These are phyloP conservation scores for Closterium sp. DNA, from an alignment of 139 green algal species.

Conservation along the genomic window DNA sequence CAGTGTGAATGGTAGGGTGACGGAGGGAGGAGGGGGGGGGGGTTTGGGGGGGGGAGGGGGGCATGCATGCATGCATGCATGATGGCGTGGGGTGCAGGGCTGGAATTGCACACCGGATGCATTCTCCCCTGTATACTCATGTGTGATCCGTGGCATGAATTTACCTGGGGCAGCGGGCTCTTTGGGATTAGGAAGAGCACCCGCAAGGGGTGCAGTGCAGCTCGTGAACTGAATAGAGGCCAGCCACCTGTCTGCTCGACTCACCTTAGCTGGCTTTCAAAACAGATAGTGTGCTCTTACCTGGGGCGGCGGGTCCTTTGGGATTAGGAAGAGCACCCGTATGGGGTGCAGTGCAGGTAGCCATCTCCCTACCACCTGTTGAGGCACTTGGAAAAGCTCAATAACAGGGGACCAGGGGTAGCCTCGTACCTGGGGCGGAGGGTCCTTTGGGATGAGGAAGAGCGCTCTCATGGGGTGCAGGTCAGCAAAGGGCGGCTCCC, in stretches of 20 bases:
- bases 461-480: constrained; percentile 89
- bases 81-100: background rate
- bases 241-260: background rate
- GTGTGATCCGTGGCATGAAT: too few species aligned
- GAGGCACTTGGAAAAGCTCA: background rate
- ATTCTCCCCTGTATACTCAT: too few species aligned
- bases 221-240: too few species aligned
- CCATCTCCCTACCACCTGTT: too few species aligned
- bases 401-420: background rate
- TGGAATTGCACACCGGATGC: too few species aligned
- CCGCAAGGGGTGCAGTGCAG: background rate
- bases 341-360: background rate
- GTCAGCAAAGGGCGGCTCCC: constrained; percentile 75
- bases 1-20: background rate
- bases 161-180: background rate
- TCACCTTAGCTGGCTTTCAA: background rate
- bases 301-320: background rate
- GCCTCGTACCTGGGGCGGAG: constrained; percentile 61
- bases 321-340: background rate
- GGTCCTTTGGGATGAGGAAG: constrained; percentile 91
- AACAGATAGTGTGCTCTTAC: background rate
- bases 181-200: background rate
- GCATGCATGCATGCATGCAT: too few species aligned
- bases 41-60: constrained; percentile 30
- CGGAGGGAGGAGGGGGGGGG: too few species aligned